A percentile compares a stretch with the other conserved stretches of the same genome.
These are phyloP conservation scores for Scorias spongiosa DNA, from an alignment of 2,329 filamentous ascomycete species.

Conservation along the genomic window DNA sequence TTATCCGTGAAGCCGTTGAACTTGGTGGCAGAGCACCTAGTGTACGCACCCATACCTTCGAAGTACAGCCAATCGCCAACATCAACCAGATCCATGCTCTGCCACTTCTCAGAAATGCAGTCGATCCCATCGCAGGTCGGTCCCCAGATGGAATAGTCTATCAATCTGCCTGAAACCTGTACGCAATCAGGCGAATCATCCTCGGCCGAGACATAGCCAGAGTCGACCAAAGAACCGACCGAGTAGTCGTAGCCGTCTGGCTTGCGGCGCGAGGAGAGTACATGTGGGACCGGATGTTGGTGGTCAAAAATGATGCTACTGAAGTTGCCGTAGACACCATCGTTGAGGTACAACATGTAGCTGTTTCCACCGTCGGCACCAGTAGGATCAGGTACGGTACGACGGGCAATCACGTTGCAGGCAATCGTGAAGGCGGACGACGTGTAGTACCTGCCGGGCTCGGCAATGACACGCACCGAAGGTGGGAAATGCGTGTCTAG, in stretches of 20 bases:
- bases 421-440: constrained; percentile 86
- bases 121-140: constrained; percentile 97
- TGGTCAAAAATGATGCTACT: constrained; percentile 99
- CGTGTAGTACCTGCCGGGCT: constrained; percentile 94
- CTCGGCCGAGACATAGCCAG: constrained; percentile 18
- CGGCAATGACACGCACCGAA: constrained; percentile 74
- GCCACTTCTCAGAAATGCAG: constrained; percentile 70
- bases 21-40: constrained; percentile 89
- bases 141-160: constrained; percentile 94
- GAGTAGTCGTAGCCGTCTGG: constrained; percentile 18
- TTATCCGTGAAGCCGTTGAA: constrained; percentile 95
- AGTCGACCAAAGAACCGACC: constrained; percentile 16
- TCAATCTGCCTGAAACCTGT: constrained; percentile 24
- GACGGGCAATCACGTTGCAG: constrained; percentile 89
- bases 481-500: constrained; percentile 81
- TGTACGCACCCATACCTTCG: constrained; percentile 97
- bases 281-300: constrained; percentile 73
- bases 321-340: constrained; percentile 96
- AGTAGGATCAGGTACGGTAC: constrained; percentile 59
- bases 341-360: constrained; percentile 97
- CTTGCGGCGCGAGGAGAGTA: constrained; percentile 36
- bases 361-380: constrained; percentile 39
- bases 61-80: constrained; percentile 98
- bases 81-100: constrained; percentile 61
- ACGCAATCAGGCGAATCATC: constrained; percentile 22